A percentile compares a stretch with the other conserved stretches of the same genome.
phyloP scores from a whole-genome alignment of 352 stramenopile genomes.

The Phytophthora constricta region DNA sequence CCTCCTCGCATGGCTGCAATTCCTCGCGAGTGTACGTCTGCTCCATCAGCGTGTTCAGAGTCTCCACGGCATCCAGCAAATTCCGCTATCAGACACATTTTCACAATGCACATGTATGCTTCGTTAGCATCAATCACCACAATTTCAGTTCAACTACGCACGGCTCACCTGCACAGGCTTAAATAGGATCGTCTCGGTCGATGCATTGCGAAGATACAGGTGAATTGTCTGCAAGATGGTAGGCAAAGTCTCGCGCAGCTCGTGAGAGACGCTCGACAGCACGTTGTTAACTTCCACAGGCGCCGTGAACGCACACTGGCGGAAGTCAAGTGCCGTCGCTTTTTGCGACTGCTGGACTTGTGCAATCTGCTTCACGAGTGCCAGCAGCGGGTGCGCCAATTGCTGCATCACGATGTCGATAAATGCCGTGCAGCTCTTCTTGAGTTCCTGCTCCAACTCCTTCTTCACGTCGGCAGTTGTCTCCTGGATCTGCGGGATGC shows the following conservation, averaged over 20 bases:
- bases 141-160: neutral
- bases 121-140: neutral
- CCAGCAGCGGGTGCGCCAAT: slow-evolving; percentile 60
- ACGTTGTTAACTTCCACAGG: slow-evolving; percentile 53
- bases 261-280: slow-evolving; percentile 45
- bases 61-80: slow-evolving; percentile 68
- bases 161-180: slow-evolving; percentile 76
- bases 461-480: slow-evolving; percentile 84
- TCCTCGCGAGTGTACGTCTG: slow-evolving; percentile 65
- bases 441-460: slow-evolving; percentile 78
- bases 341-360: slow-evolving; percentile 50
- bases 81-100: slow-evolving; percentile 63
- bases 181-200: slow-evolving; percentile 84
- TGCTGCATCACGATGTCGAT: slow-evolving; percentile 79
- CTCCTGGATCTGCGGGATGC: slow-evolving; percentile 81
- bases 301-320: slow-evolving; percentile 51
- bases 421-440: slow-evolving; percentile 80
- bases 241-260: slow-evolving; percentile 51
- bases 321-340: slow-evolving; percentile 45
- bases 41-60: slow-evolving; percentile 61
- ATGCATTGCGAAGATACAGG: slow-evolving; percentile 80
- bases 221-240: slow-evolving; percentile 65
- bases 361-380: slow-evolving; percentile 72
- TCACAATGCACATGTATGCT: slow-evolving; percentile 5
- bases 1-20: slow-evolving; percentile 46